Conservation (phyloP, 345 rosid genomes). For the Carallia brachiata region DNA sequence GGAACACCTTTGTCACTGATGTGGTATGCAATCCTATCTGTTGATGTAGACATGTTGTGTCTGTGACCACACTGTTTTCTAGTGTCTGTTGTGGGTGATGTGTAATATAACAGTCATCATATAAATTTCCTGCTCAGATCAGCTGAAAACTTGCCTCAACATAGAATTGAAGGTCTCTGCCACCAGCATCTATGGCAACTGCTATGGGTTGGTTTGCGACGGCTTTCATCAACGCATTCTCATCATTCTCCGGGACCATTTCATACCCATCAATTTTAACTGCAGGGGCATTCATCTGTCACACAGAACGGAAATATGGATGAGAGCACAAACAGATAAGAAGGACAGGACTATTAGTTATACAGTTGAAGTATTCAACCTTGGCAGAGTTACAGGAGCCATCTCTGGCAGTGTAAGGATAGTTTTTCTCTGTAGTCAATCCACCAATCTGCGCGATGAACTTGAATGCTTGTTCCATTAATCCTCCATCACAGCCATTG, state of each 20-base stretch:
- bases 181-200: slow-evolving; percentile 45
- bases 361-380: background rate
- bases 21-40: too few relatives aligned
- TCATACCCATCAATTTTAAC: slow-evolving; percentile 53
- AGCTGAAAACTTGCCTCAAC: slow-evolving; percentile 17
- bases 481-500: slow-evolving; percentile 37
- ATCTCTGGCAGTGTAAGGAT: slow-evolving; percentile 45
- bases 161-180: slow-evolving; percentile 36
- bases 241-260: slow-evolving; percentile 50
- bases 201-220: slow-evolving; percentile 61
- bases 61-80: too few relatives aligned
- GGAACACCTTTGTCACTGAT: too few relatives aligned
- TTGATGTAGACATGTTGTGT: too few relatives aligned
- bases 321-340: background rate
- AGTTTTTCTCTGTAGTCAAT: slow-evolving; percentile 42
- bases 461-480: slow-evolving; percentile 34
- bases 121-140: background rate
- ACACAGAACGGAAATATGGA: background rate
- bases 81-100: too few relatives aligned
- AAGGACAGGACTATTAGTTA: too few relatives aligned
- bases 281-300: slow-evolving; percentile 30
- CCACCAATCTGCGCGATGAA: slow-evolving; percentile 42
- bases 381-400: slow-evolving; percentile 41
- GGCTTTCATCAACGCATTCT: slow-evolving; percentile 45
- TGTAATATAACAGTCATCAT: too few relatives aligned